Evolutionary conservation across 2,329 filamentous ascomycete genomes (phyloP).

Genomic region (Aspergillus fumigatiaffinis): DNA sequence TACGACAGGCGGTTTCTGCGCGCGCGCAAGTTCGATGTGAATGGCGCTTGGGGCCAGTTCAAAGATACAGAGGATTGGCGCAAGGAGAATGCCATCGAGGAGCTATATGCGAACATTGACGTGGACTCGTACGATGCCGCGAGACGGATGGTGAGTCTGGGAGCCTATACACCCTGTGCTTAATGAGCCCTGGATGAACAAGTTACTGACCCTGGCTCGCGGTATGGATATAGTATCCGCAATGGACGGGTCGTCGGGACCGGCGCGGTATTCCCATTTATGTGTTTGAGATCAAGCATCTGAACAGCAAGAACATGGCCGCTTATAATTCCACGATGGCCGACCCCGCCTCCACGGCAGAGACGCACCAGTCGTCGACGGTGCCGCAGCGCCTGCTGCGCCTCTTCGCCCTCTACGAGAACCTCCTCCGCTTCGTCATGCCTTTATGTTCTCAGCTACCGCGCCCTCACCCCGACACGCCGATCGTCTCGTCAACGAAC

Average conservation of each 20-base stretch:
- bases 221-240: slow-evolving; percentile 64
- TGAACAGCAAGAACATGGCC: slow-evolving; percentile 76
- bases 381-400: slow-evolving; percentile 70
- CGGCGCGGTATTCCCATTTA: slow-evolving; percentile 88
- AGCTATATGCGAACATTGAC: slow-evolving; percentile 82
- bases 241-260: slow-evolving; percentile 91
- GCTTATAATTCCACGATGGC: slow-evolving; percentile 61
- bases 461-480: slow-evolving; percentile 70
- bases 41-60: slow-evolving; percentile 79
- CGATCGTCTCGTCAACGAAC: slow-evolving; percentile 88
- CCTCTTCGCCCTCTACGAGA: slow-evolving; percentile 90
- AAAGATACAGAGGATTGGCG: slow-evolving; percentile 86
- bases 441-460: slow-evolving; percentile 78
- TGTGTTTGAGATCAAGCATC: slow-evolving; percentile 78
- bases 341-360: slow-evolving; percentile 48
- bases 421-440: slow-evolving; percentile 80
- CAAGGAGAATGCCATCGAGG: slow-evolving; percentile 69
- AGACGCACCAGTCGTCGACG: slow-evolving; percentile 56
- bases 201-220: not conserved
- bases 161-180: not conserved
- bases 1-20: slow-evolving; percentile 74
- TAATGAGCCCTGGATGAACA: not conserved
- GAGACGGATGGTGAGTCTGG: slow-evolving; percentile 58
- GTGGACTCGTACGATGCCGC: slow-evolving; percentile 78
- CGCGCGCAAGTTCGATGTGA: slow-evolving; percentile 73